Conservation (phyloP, 192 early-diverging fungal genomes). For the Backusella mclennaniae region DNA sequence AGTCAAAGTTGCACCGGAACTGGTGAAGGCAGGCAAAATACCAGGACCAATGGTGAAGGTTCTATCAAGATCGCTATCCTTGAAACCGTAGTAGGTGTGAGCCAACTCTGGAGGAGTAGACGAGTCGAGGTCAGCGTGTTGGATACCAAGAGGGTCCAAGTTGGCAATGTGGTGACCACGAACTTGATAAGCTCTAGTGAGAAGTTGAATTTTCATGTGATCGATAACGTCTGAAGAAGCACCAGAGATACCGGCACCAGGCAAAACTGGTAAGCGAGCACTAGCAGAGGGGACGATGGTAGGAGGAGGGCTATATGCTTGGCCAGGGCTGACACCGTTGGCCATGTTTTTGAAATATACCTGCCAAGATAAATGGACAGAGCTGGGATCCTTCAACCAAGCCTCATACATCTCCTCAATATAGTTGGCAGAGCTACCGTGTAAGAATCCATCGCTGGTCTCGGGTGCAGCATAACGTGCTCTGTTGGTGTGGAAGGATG, state of each 20-base stretch:
- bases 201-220: constrained; percentile 97
- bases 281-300: constrained; percentile 71
- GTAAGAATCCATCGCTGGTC: constrained; percentile 80
- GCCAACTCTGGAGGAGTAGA: constrained; percentile 78
- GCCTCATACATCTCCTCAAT: constrained; percentile 96
- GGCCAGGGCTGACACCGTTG: constrained; percentile 57
- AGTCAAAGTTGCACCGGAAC: constrained; percentile 72
- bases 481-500: constrained; percentile 27
- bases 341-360: constrained; percentile 89
- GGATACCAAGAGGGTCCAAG: constrained; percentile 93
- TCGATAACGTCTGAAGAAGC: constrained; percentile 74
- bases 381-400: constrained; percentile 85
- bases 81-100: constrained; percentile 91
- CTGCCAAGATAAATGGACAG: constrained; percentile 96
- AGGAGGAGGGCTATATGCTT: constrained; percentile 79
- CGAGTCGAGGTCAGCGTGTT: constrained; percentile 49
- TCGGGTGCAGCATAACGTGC: constrained; percentile 46
- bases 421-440: constrained; percentile 77
- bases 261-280: constrained; percentile 49
- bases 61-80: constrained; percentile 88
- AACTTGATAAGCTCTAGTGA: constrained; percentile 94
- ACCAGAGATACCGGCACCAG: constrained; percentile 49
- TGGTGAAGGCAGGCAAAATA: constrained; percentile 85
- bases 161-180: constrained; percentile 96
- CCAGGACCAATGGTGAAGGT: constrained; percentile 93